A percentile compares a stretch with the other conserved stretches of the same genome.
Evolutionary conservation across 2,329 filamentous ascomycete species (phyloP).

Genomic region (Claviceps spartinae): DNA sequence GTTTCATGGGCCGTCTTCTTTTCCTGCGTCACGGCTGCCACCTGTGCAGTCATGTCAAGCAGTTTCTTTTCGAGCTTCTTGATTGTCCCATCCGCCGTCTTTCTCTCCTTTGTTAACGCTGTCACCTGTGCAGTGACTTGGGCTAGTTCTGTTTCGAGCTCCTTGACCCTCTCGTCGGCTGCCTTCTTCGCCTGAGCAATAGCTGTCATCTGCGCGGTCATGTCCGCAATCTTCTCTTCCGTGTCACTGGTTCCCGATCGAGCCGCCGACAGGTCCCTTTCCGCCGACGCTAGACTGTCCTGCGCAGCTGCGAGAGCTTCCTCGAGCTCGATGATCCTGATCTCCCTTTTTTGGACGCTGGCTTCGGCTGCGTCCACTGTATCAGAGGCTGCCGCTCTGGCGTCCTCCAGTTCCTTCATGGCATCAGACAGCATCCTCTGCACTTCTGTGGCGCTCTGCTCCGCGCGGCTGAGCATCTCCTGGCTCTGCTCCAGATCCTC

Average conservation of each 20-base stretch:
- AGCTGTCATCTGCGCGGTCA: slow-evolving; percentile 13
- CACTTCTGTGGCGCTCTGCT: slow-evolving; percentile 23
- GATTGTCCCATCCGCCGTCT: slow-evolving; percentile 15
- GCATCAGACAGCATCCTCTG: slow-evolving; percentile 37
- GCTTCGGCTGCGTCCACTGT: slow-evolving; percentile 13
- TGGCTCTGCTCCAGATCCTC: slow-evolving; percentile 38
- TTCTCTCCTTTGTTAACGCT: slow-evolving; percentile 14
- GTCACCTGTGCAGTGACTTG: slow-evolving; percentile 12
- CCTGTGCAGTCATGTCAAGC: slow-evolving; percentile 19
- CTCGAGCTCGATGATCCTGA: slow-evolving; percentile 28
- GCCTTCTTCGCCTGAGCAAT: slow-evolving; percentile 13
- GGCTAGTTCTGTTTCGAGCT: slow-evolving; percentile 14
- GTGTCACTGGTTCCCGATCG: slow-evolving; percentile 28
- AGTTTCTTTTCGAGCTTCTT: slow-evolving; percentile 14
- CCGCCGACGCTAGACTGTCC: slow-evolving; percentile 14
- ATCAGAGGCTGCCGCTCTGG: slow-evolving; percentile 13
- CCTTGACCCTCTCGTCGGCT: slow-evolving; percentile 15
- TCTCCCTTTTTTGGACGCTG: slow-evolving; percentile 21
- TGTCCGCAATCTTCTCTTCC: slow-evolving; percentile 16
- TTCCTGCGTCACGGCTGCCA: slow-evolving; percentile 17
- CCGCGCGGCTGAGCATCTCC: slow-evolving; percentile 21
- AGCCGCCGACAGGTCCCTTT: slow-evolving; percentile 17
- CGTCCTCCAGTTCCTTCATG: slow-evolving; percentile 32
- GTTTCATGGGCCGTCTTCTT: slow-evolving; percentile 16
- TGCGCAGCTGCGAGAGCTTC: slow-evolving; percentile 6